Base-by-base conservation (phyloP, 2,329 filamentous ascomycete genomes). In the Didymella arachidicola region DNA sequence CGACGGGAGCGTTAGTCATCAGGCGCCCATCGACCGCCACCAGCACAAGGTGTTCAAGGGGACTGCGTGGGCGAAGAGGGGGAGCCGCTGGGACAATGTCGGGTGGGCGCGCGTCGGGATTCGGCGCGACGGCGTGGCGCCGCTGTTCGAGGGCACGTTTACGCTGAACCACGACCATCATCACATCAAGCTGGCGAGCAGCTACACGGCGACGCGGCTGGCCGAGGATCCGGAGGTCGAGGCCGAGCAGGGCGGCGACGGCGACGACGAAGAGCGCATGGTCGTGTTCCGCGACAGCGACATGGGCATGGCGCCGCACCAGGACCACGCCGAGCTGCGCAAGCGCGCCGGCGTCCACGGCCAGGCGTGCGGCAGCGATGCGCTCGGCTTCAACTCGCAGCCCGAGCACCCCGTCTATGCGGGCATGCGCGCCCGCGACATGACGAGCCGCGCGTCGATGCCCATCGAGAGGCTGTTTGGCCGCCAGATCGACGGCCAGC, bases 251-350 rank as follows among this genome's bases (percentile, higher is more conserved):
- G 79, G 84, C 30, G 72, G 82, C 29, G 77, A 80, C 45, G 82
- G 80, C 22, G 22, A 96, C n/a, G n/a, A n/a, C 4, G 84, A 88
- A 30, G 91, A 96, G 61, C 89, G 86, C 72, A 95, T 99, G 93
- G 83, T 97, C 34, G 84, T 97, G 1, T 98, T 92, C 84, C 87
- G 93, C 64, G 93, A 98, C 73, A 96, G 93, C 27, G 95, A 99
- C 75, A 87, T 97, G 71, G 63, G 62, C 46, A 66, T 69, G 41
- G 69, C 75, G 18, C 68, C 73, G 58, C 72, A 69, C 61, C 71
- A 71, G n/a, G 77, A 79, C 36, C 84, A 85, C 53, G 78, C 81
- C 22, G 89, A 94, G 62, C 77, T 95, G 67, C 90, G 87, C 78
- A 91, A 61, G 82, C 81, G 53, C 68, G 73, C 39, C 72, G 76